Evolutionary conservation across 2,329 filamentous ascomycete genomes (phyloP).

Genomic region (Microsporum ferrugineum): DNA sequence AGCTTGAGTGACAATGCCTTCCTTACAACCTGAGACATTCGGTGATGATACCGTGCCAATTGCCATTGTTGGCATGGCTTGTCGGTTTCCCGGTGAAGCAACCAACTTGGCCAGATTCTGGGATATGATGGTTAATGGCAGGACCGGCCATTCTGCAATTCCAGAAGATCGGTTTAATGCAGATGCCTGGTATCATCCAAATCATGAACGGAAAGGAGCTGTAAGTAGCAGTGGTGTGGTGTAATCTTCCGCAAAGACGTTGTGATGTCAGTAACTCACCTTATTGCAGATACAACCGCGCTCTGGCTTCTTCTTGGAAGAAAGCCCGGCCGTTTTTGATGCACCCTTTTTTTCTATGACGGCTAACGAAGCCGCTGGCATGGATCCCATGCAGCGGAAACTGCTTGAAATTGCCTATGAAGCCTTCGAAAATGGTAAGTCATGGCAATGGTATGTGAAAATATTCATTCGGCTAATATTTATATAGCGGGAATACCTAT

Average conservation of each 20-base stretch:
- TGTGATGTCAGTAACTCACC: too few relatives aligned
- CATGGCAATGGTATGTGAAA: too few relatives aligned
- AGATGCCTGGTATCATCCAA: background rate
- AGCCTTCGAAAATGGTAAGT: conserved; percentile 48
- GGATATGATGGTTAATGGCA: conserved; percentile 11
- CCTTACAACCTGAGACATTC: too few relatives aligned
- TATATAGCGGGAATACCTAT: conserved; percentile 10
- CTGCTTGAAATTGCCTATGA: conserved; percentile 68
- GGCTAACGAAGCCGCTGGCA: too few relatives aligned
- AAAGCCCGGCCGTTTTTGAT: conserved; percentile 23
- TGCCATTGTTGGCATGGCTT: background rate
- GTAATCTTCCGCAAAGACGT: too few relatives aligned
- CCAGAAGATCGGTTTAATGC: conserved; percentile 13
- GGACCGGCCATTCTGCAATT: conserved; percentile 6
- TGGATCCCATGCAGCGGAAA: conserved; percentile 66
- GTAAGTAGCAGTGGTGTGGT: conserved; percentile 4
- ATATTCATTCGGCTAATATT: conserved; percentile 31
- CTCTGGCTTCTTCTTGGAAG: conserved; percentile 12
- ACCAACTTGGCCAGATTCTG: conserved; percentile 12
- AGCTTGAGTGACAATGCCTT: too few relatives aligned
- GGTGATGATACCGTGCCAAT: background rate
- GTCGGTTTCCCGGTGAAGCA: conserved; percentile 15
- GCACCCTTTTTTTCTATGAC: conserved; percentile 20
- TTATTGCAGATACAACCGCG: too few relatives aligned
- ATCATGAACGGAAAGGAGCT: conserved; percentile 18